Conservation (phyloP, 2,329 filamentous ascomycete species). For the Penicillium sp. region DNA sequence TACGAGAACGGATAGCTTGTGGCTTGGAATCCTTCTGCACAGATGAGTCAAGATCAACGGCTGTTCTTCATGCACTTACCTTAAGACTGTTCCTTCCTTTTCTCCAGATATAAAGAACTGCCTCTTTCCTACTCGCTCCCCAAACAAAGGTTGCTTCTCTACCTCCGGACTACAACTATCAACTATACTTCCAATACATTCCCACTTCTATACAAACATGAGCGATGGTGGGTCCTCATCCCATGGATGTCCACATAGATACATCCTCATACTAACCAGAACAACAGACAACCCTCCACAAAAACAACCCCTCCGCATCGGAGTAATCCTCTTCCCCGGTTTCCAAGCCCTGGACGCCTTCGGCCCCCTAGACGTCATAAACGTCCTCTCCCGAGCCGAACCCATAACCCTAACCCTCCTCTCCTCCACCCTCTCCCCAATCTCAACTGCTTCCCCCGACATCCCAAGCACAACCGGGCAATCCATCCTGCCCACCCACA, state of each 20-base stretch:
- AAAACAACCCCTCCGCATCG: conserved; percentile 19
- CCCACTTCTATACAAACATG: not conserved
- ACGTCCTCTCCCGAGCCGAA: conserved; percentile 30
- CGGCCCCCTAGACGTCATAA: conserved; percentile 57
- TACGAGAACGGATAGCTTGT: not conserved
- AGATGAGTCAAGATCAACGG: not conserved
- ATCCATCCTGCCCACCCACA: conserved; percentile 58
- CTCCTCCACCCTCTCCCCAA: conserved; percentile 40
- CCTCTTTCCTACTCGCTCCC: not conserved
- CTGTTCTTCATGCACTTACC: not conserved
- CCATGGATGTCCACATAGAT: too few species aligned
- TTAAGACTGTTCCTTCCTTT: not conserved
- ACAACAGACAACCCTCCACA: not conserved
- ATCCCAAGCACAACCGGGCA: conserved; percentile 40
- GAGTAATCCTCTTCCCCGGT: conserved; percentile 46
- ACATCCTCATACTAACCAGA: not conserved
- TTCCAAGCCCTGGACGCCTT: conserved; percentile 53
- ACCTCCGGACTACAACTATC: not conserved
- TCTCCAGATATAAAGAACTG: not conserved
- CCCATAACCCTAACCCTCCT: conserved; percentile 39
- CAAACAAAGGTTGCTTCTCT: not conserved
- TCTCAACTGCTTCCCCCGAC: conserved; percentile 38
- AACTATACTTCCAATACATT: not conserved
- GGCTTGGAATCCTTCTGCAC: not conserved
- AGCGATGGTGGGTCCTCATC: not conserved